Conservation (phyloP, 441 rosid species). For the Francoa sonchifolia region DNA sequence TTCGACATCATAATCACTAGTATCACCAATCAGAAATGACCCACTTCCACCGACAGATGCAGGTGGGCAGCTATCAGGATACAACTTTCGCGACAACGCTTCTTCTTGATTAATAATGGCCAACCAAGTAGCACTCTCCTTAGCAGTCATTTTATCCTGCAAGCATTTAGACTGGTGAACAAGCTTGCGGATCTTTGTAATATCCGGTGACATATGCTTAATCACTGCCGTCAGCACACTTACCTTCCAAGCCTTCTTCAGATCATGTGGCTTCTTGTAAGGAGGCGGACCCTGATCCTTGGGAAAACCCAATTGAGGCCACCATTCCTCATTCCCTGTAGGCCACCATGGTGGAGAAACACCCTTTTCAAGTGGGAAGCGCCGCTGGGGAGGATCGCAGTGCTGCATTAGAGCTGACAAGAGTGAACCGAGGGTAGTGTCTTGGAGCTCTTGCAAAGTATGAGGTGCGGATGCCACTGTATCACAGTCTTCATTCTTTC, state of each 20-base stretch:
- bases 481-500: slow-evolving; percentile 33
- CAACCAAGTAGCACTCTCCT: slow-evolving; percentile 80
- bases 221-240: slow-evolving; percentile 75
- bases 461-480: slow-evolving; percentile 33
- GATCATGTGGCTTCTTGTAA: slow-evolving; percentile 95
- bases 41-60: slow-evolving; percentile 39
- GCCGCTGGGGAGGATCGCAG: slow-evolving; percentile 84
- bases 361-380: slow-evolving; percentile 74
- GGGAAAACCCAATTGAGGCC: slow-evolving; percentile 60
- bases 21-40: slow-evolving; percentile 50
- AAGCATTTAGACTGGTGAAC: slow-evolving; percentile 72
- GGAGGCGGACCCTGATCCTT: slow-evolving; percentile 65
- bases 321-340: slow-evolving; percentile 68
- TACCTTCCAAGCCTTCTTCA: slow-evolving; percentile 88
- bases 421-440: slow-evolving; percentile 88
- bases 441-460: slow-evolving; percentile 78
- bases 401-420: slow-evolving; percentile 78
- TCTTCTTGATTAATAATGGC: slow-evolving; percentile 71
- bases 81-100: slow-evolving; percentile 40
- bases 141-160: slow-evolving; percentile 92
- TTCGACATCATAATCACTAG: slow-evolving; percentile 81
- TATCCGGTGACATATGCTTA: slow-evolving; percentile 73
- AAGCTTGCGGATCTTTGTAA: slow-evolving; percentile 58
- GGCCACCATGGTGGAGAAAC: slow-evolving; percentile 99
- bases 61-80: slow-evolving; percentile 59